These are phyloP conservation scores for Stellera chamaejasme DNA, from an alignment of 345 rosid genomes.

Conservation along the genomic window DNA sequence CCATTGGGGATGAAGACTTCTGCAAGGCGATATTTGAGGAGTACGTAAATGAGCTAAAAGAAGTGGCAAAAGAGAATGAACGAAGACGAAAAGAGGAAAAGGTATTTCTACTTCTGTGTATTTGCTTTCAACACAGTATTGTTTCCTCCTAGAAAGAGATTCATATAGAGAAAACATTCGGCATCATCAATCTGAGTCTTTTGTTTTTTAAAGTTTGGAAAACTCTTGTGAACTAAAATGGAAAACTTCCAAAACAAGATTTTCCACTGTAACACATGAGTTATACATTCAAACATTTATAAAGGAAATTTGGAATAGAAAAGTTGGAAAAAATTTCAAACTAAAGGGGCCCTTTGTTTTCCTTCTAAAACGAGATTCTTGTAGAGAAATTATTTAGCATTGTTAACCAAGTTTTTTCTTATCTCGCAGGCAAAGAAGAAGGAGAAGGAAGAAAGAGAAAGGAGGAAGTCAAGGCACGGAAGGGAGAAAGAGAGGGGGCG, in stretches of 20 bases:
- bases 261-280: too few species aligned
- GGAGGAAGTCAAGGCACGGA: constrained; percentile 52
- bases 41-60: constrained; percentile 53
- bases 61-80: constrained; percentile 52
- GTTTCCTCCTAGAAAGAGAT: neutral
- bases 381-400: too few species aligned
- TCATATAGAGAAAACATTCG: too few species aligned
- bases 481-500: constrained; percentile 60
- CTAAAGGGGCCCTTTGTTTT: neutral
- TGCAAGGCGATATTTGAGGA: constrained; percentile 65
- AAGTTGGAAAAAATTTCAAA: too few species aligned
- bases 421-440: constrained; percentile 54
- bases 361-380: too few species aligned
- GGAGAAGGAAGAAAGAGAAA: constrained; percentile 63
- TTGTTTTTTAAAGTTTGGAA: too few species aligned
- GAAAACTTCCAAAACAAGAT: too few species aligned
- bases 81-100: constrained; percentile 57
- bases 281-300: neutral
- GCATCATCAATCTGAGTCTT: too few species aligned
- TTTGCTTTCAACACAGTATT: neutral
- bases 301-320: too few species aligned
- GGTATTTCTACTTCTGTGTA: constrained; percentile 29
- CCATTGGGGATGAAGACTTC: constrained; percentile 61
- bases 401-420: neutral
- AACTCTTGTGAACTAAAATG: too few species aligned